These are phyloP conservation scores for Trichoderma gracile DNA, from an alignment of 2,329 filamentous ascomycete genomes.

Conservation along the genomic window DNA sequence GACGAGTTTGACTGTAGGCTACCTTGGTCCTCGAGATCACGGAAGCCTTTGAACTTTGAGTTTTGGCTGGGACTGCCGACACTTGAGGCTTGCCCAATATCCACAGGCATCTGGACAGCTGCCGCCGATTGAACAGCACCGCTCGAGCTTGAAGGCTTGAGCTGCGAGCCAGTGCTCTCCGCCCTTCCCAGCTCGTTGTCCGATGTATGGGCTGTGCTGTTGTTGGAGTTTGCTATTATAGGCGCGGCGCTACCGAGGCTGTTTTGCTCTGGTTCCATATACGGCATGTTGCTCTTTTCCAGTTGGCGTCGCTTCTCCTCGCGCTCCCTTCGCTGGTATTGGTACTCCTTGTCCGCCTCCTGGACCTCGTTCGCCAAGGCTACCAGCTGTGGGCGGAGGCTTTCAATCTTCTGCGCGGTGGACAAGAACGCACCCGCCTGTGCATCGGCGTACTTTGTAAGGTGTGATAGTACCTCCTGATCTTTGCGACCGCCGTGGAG, in stretches of 20 bases:
- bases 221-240: slow-evolving; percentile 43
- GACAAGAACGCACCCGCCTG: slow-evolving; percentile 82
- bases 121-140: slow-evolving; percentile 39
- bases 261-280: slow-evolving; percentile 67
- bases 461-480: slow-evolving; percentile 90
- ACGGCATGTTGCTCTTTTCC: slow-evolving; percentile 80
- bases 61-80: slow-evolving; percentile 54
- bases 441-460: slow-evolving; percentile 90
- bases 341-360: slow-evolving; percentile 93
- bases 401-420: slow-evolving; percentile 84
- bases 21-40: slow-evolving; percentile 86
- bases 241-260: slow-evolving; percentile 43
- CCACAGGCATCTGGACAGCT: slow-evolving; percentile 35
- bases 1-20: slow-evolving; percentile 51
- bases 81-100: slow-evolving; percentile 46
- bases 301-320: slow-evolving; percentile 90
- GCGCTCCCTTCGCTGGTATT: slow-evolving; percentile 89
- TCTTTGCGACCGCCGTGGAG: slow-evolving; percentile 98
- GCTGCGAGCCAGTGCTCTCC: slow-evolving; percentile 66
- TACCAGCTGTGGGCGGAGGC: slow-evolving; percentile 83
- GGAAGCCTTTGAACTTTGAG: slow-evolving; percentile 82
- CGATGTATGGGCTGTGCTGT: slow-evolving; percentile 51
- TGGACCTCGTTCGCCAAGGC: slow-evolving; percentile 86
- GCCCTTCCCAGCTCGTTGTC: slow-evolving; percentile 71
- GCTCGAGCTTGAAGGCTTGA: slow-evolving; percentile 55